These are phyloP conservation scores for Closterium sp. DNA, from an alignment of 139 green algal genomes.

Conservation along the genomic window DNA sequence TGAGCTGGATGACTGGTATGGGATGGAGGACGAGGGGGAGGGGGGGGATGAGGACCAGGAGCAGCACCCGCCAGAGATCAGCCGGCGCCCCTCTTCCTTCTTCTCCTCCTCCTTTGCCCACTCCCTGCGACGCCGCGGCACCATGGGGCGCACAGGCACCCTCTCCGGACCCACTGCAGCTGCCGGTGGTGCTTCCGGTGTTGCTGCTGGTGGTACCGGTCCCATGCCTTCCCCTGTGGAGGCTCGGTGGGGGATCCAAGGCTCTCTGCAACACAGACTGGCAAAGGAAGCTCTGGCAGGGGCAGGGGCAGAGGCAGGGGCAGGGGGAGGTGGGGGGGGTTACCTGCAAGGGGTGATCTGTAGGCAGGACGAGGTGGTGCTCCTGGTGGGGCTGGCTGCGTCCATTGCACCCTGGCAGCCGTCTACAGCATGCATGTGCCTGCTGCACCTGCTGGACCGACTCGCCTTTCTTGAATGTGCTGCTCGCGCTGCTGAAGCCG, in stretches of 20 bases:
- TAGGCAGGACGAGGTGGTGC: background rate
- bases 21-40: slow-evolving; percentile 6
- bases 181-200: background rate
- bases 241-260: background rate
- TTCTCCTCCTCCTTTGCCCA: background rate
- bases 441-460: background rate
- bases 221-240: background rate
- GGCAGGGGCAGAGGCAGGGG: background rate
- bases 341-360: background rate
- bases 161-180: background rate
- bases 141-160: background rate
- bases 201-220: too few species aligned
- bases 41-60: background rate
- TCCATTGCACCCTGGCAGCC: background rate
- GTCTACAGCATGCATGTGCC: background rate
- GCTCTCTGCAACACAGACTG: background rate
- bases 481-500: background rate
- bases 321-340: background rate
- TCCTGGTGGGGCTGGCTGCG: background rate
- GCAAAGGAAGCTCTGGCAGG: background rate
- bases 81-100: background rate
- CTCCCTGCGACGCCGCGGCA: background rate
- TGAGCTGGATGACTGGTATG: background rate
- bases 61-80: background rate
- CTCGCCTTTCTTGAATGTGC: background rate